Base-by-base conservation (phyloP, 352 stramenopile species). In the Phytophthora sansomeana region DNA sequence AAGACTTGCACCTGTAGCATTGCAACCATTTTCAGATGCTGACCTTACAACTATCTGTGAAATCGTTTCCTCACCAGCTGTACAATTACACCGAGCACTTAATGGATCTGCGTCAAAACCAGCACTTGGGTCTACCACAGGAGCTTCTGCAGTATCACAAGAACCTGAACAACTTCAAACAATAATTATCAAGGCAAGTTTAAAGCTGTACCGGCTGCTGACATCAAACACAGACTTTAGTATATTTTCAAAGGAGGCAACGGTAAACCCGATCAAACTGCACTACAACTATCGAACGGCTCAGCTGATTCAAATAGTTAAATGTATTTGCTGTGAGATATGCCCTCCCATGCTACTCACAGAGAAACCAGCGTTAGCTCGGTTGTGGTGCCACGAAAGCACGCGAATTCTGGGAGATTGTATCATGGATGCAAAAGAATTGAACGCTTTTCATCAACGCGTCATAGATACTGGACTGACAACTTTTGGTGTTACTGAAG, bases 341-440 rank as follows among this genome's bases (percentile, higher is more conserved):
- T 75, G 62, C 7, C 58, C 75, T n/a, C 53, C 66, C 2, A 29
- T 83, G 6, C 54, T 70, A 1, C 38, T 82, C 4, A 58, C 68
- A 1, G 83, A 92, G 14, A 92, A 92, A 49, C 58, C 77, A 0
- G 33, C 62, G 4, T 38, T 92, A 1, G 78, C 81, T 48, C 80
- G 86, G 13, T 65, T 91, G 8, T 94, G 86, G 86, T 90, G 83
- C 54, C 86, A 94, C 49, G 86, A 94, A 64, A 80, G 67, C 9
- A 63, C 76, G 4, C 78, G 86, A 1, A 59, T 85, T 1, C 77
- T 91, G 16, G 71, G 77, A 10, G 86, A 94, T 52, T 69, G 78
- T 6, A 61, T 92, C 17, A 59, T 68, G 14, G 77, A 87, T 7
- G 11, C 50, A 0, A 48, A 38, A 5, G 85, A 92, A n/a, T 53